Percentiles rank a stretch among this genome's conserved stretches.
Conservation (phyloP, 2,329 filamentous ascomycete genomes). For the Tolypocladium tropicale region DNA sequence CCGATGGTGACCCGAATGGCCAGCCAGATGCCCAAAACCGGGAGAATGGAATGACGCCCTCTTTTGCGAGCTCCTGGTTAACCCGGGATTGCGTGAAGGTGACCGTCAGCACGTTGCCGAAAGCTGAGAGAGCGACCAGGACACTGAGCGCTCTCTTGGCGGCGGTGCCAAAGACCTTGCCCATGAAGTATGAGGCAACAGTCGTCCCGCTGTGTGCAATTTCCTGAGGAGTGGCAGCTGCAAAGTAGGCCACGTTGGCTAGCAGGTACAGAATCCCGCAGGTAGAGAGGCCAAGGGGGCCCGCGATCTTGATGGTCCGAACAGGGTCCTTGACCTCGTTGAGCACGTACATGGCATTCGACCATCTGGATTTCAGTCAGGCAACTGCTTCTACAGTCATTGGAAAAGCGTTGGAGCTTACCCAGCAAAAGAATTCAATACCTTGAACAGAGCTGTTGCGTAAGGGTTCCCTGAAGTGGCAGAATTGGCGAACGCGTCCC, state of each 20-base stretch:
- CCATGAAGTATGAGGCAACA: constrained; percentile 51
- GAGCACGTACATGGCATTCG: constrained; percentile 53
- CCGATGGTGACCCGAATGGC: constrained; percentile 55
- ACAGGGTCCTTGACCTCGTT: constrained; percentile 45
- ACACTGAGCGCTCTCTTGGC: constrained; percentile 37
- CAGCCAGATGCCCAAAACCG: constrained; percentile 59
- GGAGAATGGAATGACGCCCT: constrained; percentile 56
- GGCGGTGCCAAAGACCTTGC: constrained; percentile 49
- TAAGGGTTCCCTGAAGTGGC: constrained; percentile 31
- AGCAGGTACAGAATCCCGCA: constrained; percentile 52
- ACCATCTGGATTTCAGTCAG: constrained; percentile 53
- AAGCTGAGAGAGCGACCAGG: constrained; percentile 49
- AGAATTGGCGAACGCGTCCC: constrained; percentile 39
- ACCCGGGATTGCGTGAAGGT: constrained; percentile 48
- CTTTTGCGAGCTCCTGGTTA: constrained; percentile 59
- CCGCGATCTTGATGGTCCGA: constrained; percentile 43
- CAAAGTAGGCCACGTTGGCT: constrained; percentile 56
- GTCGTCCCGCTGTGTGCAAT: constrained; percentile 48
- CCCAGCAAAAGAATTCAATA: constrained; percentile 21
- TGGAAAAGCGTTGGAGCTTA: no score
- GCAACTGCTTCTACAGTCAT: no score
- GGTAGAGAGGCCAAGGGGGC: constrained; percentile 45
- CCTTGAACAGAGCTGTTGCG: constrained; percentile 39
- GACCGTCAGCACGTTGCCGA: constrained; percentile 52
- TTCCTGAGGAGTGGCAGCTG: constrained; percentile 48